Base-by-base conservation (phyloP, 225 moss, liverwort and hornwort genomes). In the Marchantia polymorpha region DNA sequence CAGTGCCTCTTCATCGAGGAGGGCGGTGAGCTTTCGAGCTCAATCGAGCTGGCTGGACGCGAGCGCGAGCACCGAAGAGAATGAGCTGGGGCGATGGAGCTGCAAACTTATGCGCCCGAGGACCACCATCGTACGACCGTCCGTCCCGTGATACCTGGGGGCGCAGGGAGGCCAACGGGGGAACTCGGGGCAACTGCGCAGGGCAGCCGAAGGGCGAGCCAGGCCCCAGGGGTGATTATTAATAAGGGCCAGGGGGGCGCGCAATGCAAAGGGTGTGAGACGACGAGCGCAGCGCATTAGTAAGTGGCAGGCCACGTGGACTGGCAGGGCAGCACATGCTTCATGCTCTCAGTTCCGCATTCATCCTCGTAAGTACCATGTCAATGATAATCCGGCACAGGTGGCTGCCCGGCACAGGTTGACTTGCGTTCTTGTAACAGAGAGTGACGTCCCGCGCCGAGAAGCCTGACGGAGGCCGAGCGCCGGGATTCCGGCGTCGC, bases 241-340 rank as follows among this genome's bases (percentile, higher is more conserved):
- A 55, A n/a, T 15, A 68, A 26, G n/a, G n/a, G n/a, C n/a, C n/a
- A n/a, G 11, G 7, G 1, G 79, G 48, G 39, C 8, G 66, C 16
- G 25, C 76, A 80, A 77, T 77, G 78, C 84, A 85, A 85, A 85
- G 83, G 82, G 82, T 79, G 85, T 85, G 85, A 85, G 76, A 53
- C 69, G 52, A 15, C 39, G 15, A 52, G 29, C 19, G 12, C 29
- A 46, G 54, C 54, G 59, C 77, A 75, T 69, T 71, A 61, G 54
- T 64, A 77, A 31, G 67, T 12, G 55, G 25, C 15, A 69, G 71
- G n/a, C 19, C 31, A 59, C 72, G 65, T 29, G 14, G 80, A 70
- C 59, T 74, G 60, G 58, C 60, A 54, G 54, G 27, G 22, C 15
- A 11, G 80, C 85, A 82, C 83, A 83, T 83, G 82, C 82, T 86